Evolutionary conservation across 768 basidiomycete genomes (phyloP), one percentile per base, ranked within the genome.

Genomic region (Lactarius indigo): DNA sequence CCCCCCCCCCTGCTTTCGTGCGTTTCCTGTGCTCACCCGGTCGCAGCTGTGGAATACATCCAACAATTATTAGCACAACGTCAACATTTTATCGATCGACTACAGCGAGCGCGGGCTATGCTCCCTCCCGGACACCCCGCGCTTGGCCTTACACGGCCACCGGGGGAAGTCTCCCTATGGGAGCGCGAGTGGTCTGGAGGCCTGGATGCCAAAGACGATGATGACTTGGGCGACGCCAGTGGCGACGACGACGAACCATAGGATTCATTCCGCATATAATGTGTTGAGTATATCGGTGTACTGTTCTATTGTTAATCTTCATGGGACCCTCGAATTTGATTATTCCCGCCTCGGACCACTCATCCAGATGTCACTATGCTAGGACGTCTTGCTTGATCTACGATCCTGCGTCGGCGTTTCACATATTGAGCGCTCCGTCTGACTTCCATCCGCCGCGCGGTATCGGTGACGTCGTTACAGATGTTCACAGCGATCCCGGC

Each of bases 171-270:
- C 52, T 85, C 86, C 33, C 78, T 87, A 23, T 95, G 93, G 93
- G 91, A 94, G 73, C 83, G 89, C 50, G 86, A 88, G 68, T 94
- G 93, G 93, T 86, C 86, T 50, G 91, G 92, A 18, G 92, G 91
- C 1, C 81, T 84, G 62, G 58, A 81, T 15, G 52, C n/a, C 62
- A 65, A 69, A 33, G 67, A 68, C 33, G 68, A 71, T 57, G 70
- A 64, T 20, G 66, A 67, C 57, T 57, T 12, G 20, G 68, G 60
- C 52, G 64, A 69, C 50, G 64, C 58, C 41, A 57, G 58, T 63
- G 68, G 71, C 60, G 66, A 66, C 65, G 69, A 71, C 64, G 69
- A 71, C 62, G 68, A 69, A 62, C 54, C 58, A 56, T 69, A 69
- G 65, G 65, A 67, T 61, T 61, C 57, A 60, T 47, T 35, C 41